These are phyloP conservation scores for Pythium brachiatum DNA, from an alignment of 352 stramenopile species.

Conservation along the genomic window DNA sequence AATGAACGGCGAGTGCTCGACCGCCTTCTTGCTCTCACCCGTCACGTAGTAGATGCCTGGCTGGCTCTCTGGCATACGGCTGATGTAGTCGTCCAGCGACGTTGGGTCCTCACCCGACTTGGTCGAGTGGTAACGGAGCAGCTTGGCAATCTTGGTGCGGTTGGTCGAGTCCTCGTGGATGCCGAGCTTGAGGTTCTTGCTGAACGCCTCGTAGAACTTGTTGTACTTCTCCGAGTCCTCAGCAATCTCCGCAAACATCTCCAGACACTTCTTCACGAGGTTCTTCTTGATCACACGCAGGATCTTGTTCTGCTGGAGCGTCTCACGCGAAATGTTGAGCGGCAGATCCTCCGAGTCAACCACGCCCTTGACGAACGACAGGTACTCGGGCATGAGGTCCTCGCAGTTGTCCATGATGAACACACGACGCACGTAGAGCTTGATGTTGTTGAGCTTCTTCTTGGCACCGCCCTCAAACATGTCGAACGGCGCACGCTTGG, in stretches of 20 bases:
- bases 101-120: conserved; percentile 98
- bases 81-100: conserved; percentile 98
- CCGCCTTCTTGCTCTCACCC: conserved; percentile 98
- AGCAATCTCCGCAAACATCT: conserved; percentile 99
- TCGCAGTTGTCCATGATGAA: conserved; percentile 99
- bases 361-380: conserved; percentile 99
- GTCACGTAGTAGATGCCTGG: conserved; percentile 99
- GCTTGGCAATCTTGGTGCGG: conserved; percentile 98
- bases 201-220: conserved; percentile 99
- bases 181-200: conserved; percentile 99
- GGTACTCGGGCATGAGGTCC: conserved; percentile 99
- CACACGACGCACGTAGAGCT: conserved; percentile 98
- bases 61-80: conserved; percentile 95
- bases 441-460: conserved; percentile 99
- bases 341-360: conserved; percentile 99
- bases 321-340: conserved; percentile 99
- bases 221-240: conserved; percentile 98
- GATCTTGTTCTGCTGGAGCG: conserved; percentile 99
- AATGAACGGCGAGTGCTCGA: conserved; percentile 99
- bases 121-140: conserved; percentile 98
- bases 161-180: conserved; percentile 99
- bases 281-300: conserved; percentile 99
- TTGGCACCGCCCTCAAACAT: conserved; percentile 99
- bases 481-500: conserved; percentile 99
- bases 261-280: conserved; percentile 98